phyloP scores from a whole-genome alignment of 352 stramenopile genomes.

The Aphanomyces astaci region DNA sequence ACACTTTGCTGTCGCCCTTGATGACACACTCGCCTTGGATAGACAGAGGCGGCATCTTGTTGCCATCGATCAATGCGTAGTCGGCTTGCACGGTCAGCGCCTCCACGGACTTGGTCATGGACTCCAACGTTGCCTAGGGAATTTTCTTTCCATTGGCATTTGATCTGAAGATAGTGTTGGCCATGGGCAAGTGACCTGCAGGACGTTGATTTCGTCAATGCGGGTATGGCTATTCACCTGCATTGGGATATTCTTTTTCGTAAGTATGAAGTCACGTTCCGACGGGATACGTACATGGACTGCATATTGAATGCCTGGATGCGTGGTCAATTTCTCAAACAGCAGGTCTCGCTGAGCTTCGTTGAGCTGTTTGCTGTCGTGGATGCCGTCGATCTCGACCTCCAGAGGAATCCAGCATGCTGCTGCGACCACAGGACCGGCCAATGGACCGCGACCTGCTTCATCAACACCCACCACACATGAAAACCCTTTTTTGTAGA shows the following conservation, averaged over 20 bases:
- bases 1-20: conserved; percentile 94
- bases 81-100: conserved; percentile 40
- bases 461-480: conserved; percentile 94
- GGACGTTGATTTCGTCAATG: conserved; percentile 99
- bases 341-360: conserved; percentile 90
- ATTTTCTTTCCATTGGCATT: too few relatives aligned
- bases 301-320: conserved; percentile 78
- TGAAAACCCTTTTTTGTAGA: conserved; percentile 39
- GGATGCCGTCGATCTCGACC: conserved; percentile 81
- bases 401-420: conserved; percentile 63
- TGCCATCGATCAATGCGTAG: conserved; percentile 95
- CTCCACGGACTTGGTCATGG: conserved; percentile 88
- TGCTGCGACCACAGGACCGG: conserved; percentile 81
- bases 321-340: conserved; percentile 78
- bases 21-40: conserved; percentile 86
- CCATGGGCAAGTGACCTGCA: too few relatives aligned
- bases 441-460: conserved; percentile 91
- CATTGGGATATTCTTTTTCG: too few relatives aligned
- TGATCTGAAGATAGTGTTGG: too few relatives aligned
- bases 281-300: conserved; percentile 45
- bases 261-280: too few relatives aligned
- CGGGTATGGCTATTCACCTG: conserved; percentile 50
- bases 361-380: conserved; percentile 94
- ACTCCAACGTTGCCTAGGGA: conserved; percentile 85
- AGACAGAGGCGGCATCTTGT: conserved; percentile 86